These are phyloP conservation scores for Lodderomyces jiufengensis DNA, from an alignment of 1,139 yeast genomes.

Conservation along the genomic window DNA sequence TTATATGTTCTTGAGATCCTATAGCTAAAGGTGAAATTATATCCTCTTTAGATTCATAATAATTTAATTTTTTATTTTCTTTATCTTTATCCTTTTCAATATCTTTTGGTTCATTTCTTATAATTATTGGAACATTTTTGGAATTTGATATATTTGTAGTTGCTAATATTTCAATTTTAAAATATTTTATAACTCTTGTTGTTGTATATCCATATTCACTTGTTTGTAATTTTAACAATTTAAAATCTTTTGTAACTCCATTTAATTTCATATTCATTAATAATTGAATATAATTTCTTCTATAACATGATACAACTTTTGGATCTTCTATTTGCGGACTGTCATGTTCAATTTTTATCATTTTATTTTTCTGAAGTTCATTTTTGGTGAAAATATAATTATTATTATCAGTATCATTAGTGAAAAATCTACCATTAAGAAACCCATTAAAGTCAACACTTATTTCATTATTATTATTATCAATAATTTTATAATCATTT, in stretches of 20 bases:
- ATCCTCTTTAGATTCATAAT: slow-evolving; percentile 16
- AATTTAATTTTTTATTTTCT: slow-evolving; percentile 13
- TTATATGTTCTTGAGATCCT: slow-evolving; percentile 26
- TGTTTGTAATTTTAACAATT: slow-evolving; percentile 31
- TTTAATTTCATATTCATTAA: slow-evolving; percentile 33
- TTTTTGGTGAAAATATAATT: slow-evolving; percentile 30
- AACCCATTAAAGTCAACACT: slow-evolving; percentile 34
- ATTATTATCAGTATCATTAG: slow-evolving; percentile 42
- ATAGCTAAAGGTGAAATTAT: slow-evolving; percentile 21
- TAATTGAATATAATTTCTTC: slow-evolving; percentile 44
- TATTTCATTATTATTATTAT: slow-evolving; percentile 26
- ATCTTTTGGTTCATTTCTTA: slow-evolving; percentile 18
- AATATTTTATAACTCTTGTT: slow-evolving; percentile 37
- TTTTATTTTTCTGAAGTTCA: slow-evolving; percentile 10
- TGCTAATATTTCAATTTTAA: slow-evolving; percentile 40
- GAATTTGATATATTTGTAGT: slow-evolving; percentile 29
- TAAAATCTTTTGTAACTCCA: slow-evolving; percentile 26
- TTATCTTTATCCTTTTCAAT: slow-evolving; percentile 24
- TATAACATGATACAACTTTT: slow-evolving; percentile 42
- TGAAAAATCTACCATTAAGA: slow-evolving; percentile 40
- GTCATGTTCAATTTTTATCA: slow-evolving; percentile 4
- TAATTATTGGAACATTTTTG: slow-evolving; percentile 30
- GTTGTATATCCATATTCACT: slow-evolving; percentile 35
- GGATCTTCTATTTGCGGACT: slow-evolving; percentile 23
- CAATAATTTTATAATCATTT: slow-evolving; percentile 28